These are phyloP conservation scores for Graphiopsis chlorocephala DNA, from an alignment of 2,329 filamentous ascomycete genomes.

Conservation along the genomic window DNA sequence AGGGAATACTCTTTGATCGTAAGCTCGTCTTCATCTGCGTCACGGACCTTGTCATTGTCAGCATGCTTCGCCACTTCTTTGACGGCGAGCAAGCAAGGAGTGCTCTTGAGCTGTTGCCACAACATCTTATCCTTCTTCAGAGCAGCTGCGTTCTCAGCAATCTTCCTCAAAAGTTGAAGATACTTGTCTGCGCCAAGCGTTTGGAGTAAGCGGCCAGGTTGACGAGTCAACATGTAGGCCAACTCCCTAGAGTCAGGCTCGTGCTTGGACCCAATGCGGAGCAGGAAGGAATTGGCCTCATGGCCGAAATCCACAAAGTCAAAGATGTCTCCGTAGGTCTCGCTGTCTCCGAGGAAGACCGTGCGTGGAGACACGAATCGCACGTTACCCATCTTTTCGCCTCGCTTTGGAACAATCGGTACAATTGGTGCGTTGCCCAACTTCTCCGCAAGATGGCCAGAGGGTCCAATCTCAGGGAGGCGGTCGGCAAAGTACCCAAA, in stretches of 20 bases:
- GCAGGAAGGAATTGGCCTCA: constrained; percentile 83
- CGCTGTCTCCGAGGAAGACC: constrained; percentile 73
- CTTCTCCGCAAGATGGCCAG: constrained; percentile 55
- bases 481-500: constrained; percentile 84
- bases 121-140: constrained; percentile 78
- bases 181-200: constrained; percentile 86
- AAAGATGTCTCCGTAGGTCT: constrained; percentile 83
- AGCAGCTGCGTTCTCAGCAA: constrained; percentile 68
- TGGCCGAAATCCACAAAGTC: constrained; percentile 93
- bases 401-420: constrained; percentile 51
- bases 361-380: constrained; percentile 65
- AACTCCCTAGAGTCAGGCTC: constrained; percentile 88
- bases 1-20: constrained; percentile 74
- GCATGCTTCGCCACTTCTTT: constrained; percentile 64
- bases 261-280: constrained; percentile 83
- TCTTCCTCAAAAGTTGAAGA: constrained; percentile 72
- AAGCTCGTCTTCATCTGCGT: constrained; percentile 47
- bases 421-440: constrained; percentile 68
- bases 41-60: constrained; percentile 39
- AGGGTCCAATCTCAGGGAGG: constrained; percentile 64
- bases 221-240: constrained; percentile 75
- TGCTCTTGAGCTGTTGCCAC: constrained; percentile 69
- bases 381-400: constrained; percentile 34
- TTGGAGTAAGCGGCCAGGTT: constrained; percentile 77
- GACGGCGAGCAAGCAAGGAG: constrained; percentile 79